Percentiles rank a stretch among this genome's conserved stretches.
These are phyloP conservation scores for Pseudogymnoascus sp. DNA, from an alignment of 2,329 filamentous ascomycete genomes.

Conservation along the genomic window DNA sequence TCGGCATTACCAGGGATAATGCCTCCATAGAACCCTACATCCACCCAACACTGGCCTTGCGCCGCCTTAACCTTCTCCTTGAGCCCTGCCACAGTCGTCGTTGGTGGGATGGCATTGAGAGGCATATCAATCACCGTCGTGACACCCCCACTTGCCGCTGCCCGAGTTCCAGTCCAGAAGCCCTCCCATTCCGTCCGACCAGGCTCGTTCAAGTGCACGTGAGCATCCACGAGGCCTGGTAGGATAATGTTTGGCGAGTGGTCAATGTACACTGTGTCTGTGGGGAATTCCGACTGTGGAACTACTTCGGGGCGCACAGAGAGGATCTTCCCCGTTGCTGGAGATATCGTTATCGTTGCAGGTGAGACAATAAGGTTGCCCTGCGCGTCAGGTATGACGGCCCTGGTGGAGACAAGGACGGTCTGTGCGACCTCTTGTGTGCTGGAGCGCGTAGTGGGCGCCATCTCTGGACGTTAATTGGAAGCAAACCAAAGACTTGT, in stretches of 20 bases:
- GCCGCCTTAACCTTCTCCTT: conserved; percentile 80
- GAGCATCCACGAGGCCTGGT: conserved; percentile 89
- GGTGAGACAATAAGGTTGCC: conserved; percentile 59
- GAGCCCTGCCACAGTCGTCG: conserved; percentile 76
- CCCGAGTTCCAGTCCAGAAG: conserved; percentile 88
- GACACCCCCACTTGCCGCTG: conserved; percentile 89
- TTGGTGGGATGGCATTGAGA: conserved; percentile 91
- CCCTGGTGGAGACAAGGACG: conserved; percentile 76
- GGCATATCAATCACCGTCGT: conserved; percentile 98
- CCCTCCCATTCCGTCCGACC: conserved; percentile 98
- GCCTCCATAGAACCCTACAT: conserved; percentile 97
- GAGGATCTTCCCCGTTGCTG: conserved; percentile 73
- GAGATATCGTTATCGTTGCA: conserved; percentile 75
- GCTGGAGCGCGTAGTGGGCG: not conserved
- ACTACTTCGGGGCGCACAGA: conserved; percentile 66
- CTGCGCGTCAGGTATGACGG: conserved; percentile 65
- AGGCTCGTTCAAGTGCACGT: conserved; percentile 96
- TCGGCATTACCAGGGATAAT: conserved; percentile 81
- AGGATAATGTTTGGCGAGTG: conserved; percentile 78
- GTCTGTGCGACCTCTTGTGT: conserved; percentile 28
- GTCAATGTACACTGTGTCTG: conserved; percentile 66
- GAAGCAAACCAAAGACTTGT: not conserved
- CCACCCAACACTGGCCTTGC: conserved; percentile 87
- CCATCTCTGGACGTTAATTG: not conserved
- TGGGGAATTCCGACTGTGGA: conserved; percentile 66